A percentile compares a stretch with the other conserved stretches of the same genome.
These are phyloP conservation scores for Martiniozyma asiatica DNA, from an alignment of 1,139 yeast genomes.

Conservation along the genomic window DNA sequence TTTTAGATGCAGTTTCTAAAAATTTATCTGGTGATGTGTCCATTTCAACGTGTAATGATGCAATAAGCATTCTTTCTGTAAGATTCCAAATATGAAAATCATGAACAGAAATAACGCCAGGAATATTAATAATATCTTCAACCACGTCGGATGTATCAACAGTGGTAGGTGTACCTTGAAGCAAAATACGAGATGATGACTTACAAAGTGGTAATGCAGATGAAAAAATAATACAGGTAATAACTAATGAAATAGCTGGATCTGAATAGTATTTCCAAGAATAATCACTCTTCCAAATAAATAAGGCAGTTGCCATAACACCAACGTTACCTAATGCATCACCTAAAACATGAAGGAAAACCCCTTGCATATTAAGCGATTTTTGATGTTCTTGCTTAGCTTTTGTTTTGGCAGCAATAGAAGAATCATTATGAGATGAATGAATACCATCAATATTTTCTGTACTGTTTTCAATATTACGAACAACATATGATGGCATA, in stretches of 20 bases:
- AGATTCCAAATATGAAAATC: conserved; percentile 96
- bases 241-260: conserved; percentile 74
- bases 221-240: conserved; percentile 79
- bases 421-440: conserved; percentile 15
- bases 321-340: conserved; percentile 95
- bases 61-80: conserved; percentile 78
- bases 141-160: conserved; percentile 68
- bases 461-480: conserved; percentile 10
- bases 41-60: conserved; percentile 79
- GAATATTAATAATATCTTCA: conserved; percentile 50
- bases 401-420: conserved; percentile 9
- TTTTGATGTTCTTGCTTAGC: conserved; percentile 24
- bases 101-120: conserved; percentile 75
- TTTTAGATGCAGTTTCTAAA: conserved; percentile 58
- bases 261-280: conserved; percentile 82
- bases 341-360: conserved; percentile 86
- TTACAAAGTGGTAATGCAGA: conserved; percentile 86
- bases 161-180: conserved; percentile 85
- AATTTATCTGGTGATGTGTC: conserved; percentile 54
- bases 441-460: conserved; percentile 6
- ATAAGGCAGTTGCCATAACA: conserved; percentile 77
- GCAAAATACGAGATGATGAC: conserved; percentile 72
- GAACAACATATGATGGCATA: conserved; percentile 23
- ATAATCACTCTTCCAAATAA: conserved; percentile 88
- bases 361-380: conserved; percentile 95